phyloP scores from a whole-genome alignment of 192 early-diverging fungal genomes.

The Mortierella antarctica region DNA sequence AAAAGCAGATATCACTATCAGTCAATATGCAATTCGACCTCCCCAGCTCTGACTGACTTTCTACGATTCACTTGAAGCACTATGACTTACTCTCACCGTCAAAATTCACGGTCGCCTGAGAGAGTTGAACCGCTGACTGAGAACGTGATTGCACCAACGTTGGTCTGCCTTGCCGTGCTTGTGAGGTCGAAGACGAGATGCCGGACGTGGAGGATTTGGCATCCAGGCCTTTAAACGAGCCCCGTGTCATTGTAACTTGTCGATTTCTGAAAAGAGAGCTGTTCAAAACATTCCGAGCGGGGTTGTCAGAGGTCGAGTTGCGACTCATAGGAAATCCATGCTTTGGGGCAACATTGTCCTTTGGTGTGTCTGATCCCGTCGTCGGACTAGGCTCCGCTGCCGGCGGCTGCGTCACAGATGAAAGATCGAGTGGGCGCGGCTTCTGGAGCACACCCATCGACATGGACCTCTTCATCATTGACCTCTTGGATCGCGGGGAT shows the following conservation, averaged over 20 bases:
- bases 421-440: conserved; percentile 20
- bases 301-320: conserved; percentile 25
- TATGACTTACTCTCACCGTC: conserved; percentile 3
- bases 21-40: too few relatives aligned
- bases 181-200: not conserved
- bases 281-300: conserved; percentile 26
- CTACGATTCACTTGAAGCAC: not conserved
- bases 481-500: conserved; percentile 18
- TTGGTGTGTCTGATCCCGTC: not conserved
- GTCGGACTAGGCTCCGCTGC: not conserved
- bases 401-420: not conserved
- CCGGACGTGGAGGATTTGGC: not conserved
- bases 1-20: too few relatives aligned
- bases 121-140: conserved; percentile 4
- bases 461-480: conserved; percentile 16
- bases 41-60: too few relatives aligned
- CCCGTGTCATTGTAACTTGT: conserved; percentile 33
- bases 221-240: conserved; percentile 21
- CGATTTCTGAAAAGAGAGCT: conserved; percentile 45
- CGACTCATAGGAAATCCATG: conserved; percentile 18
- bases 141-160: not conserved
- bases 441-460: conserved; percentile 44
- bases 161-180: not conserved
- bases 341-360: conserved; percentile 8
- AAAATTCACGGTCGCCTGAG: not conserved